Base-by-base conservation (phyloP, 805 yeast genomes). In the Candida palmyrensis region DNA sequence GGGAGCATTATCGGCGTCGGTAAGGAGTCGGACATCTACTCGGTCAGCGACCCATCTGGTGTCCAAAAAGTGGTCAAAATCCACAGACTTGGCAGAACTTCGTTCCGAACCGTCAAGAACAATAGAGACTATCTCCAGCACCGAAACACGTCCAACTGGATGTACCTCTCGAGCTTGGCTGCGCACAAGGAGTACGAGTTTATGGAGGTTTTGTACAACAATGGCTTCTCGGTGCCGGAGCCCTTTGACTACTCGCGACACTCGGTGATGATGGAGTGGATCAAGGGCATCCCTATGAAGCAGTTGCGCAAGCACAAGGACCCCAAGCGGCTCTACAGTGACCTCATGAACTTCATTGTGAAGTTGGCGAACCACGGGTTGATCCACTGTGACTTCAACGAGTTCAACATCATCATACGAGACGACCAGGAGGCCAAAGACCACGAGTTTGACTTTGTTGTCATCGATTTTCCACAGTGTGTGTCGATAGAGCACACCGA, bases 391-490 rank as follows among this genome's bases (percentile, higher is more conserved):
- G 99, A 92, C 66, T 92, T 80, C 65, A 92, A 92, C 57, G 99
- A 92, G 62, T 92, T 92, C 59, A 92, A 92, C 57, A 87, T 92
- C 45, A 86, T 92, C 74, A 79, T 87, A 19, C 68, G 83, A 25
- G 82, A 82, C 41, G 68, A 74, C 20, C 75, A 73, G 28, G 73
- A 68, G 13, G 60, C 62, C 12, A 66, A 55, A 25, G 51, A 68
- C 13, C 62, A 60, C 37, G 85, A 79, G 35, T 60, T 63, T 27
- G 92, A 85, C 31, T 86, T 88, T 48, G 82, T 89, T 14, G 96
- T 92, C 18, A 90, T 92, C 49, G 99, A 92, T 69, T 92, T 92
- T 68, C 99, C 99, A 3, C 99, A 92, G 60, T 90, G 97, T 76
- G 83, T 92, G 12, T 86, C 96, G 15, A 84, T 85, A 29, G 89